Evolutionary conservation across 371 early-diverging fungal species (phyloP).

Genomic region (Lichtheimia hyalospora): DNA sequence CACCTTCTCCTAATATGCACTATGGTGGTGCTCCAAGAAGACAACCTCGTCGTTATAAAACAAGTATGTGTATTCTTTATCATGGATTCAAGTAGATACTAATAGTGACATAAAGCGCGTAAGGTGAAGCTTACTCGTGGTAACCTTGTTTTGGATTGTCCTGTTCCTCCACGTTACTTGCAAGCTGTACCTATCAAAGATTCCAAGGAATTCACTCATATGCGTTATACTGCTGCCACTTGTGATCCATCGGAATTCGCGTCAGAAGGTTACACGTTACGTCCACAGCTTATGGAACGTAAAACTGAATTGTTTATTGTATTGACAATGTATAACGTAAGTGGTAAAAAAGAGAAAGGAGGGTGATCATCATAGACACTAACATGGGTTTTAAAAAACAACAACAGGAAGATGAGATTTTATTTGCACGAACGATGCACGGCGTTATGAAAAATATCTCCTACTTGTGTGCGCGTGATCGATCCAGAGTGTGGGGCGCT

Average conservation of each 20-base stretch:
- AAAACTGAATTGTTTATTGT: constrained; percentile 89
- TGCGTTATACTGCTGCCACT: constrained; percentile 90
- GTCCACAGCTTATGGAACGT: constrained; percentile 73
- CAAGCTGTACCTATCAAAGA: constrained; percentile 58
- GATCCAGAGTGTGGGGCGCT: constrained; percentile 82
- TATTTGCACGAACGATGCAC: constrained; percentile 89
- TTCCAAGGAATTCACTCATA: constrained; percentile 71
- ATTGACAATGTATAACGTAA: constrained; percentile 82
- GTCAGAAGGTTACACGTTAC: constrained; percentile 71
- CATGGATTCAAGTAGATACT: background rate
- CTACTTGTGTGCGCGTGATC: constrained; percentile 78
- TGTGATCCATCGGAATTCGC: constrained; percentile 83
- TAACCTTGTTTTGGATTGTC: constrained; percentile 78
- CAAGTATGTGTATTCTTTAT: constrained; percentile 32
- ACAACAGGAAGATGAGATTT: constrained; percentile 79
- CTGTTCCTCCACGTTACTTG: constrained; percentile 67
- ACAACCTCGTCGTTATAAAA: constrained; percentile 63
- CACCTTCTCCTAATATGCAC: constrained; percentile 37
- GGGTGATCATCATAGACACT: background rate
- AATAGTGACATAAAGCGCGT: constrained; percentile 26
- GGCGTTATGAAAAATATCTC: constrained; percentile 91
- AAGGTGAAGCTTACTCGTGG: constrained; percentile 71
- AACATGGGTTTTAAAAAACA: background rate
- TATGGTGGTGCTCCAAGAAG: constrained; percentile 55
- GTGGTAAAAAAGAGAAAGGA: background rate